These are phyloP conservation scores for Sporobolomyces phaffii DNA, from an alignment of 768 basidiomycete genomes.

Conservation along the genomic window DNA sequence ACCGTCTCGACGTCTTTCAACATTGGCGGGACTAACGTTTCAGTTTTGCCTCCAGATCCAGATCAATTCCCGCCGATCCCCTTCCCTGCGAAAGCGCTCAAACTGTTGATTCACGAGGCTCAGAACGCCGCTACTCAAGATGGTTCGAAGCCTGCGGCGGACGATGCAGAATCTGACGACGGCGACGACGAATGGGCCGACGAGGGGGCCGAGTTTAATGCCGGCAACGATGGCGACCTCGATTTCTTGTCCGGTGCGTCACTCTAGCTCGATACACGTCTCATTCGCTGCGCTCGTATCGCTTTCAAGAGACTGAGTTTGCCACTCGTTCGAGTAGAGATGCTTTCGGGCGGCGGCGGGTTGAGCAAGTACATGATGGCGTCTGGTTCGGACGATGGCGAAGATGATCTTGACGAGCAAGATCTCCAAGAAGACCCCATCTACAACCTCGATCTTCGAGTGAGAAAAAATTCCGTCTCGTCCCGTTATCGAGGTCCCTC, in stretches of 20 bases:
- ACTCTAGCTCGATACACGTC: not conserved
- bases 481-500: too few species aligned
- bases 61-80: slow-evolving; percentile 76
- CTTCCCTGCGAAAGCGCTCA: slow-evolving; percentile 88
- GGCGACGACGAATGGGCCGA: slow-evolving; percentile 92
- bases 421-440: slow-evolving; percentile 81
- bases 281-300: too few species aligned
- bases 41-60: slow-evolving; percentile 55
- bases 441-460: slow-evolving; percentile 74
- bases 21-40: not conserved
- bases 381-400: slow-evolving; percentile 40
- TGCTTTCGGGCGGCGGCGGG: slow-evolving; percentile 67
- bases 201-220: slow-evolving; percentile 61
- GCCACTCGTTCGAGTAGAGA: slow-evolving; percentile 49
- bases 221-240: slow-evolving; percentile 60
- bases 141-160: slow-evolving; percentile 54
- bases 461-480: slow-evolving; percentile 39
- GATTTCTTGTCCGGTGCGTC: slow-evolving; percentile 62
- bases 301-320: not conserved
- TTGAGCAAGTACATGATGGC: slow-evolving; percentile 76
- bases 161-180: slow-evolving; percentile 66
- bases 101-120: slow-evolving; percentile 76
- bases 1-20: not conserved
- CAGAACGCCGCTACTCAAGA: slow-evolving; percentile 58
- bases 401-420: slow-evolving; percentile 70